phyloP scores from a whole-genome alignment of 257 asterid species.

The Primulina eburnea region DNA sequence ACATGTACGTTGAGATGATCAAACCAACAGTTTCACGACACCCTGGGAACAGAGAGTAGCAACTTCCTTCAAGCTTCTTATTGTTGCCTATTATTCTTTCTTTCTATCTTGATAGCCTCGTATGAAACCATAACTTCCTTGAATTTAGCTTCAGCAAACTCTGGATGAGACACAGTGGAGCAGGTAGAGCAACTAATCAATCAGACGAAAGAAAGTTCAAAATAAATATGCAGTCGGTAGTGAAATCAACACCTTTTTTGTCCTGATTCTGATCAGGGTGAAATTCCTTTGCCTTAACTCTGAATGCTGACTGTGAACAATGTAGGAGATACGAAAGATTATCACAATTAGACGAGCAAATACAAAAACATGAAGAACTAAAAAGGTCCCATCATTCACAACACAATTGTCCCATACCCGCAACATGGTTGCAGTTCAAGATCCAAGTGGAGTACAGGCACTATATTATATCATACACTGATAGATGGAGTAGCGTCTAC shows the following conservation, averaged over 20 bases:
- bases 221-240: slow-evolving; percentile 1
- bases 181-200: slow-evolving; percentile 19
- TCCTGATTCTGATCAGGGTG: slow-evolving; percentile 94
- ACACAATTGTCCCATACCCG: neutral
- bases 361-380: slow-evolving; percentile 2
- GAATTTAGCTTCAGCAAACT: slow-evolving; percentile 73
- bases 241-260: slow-evolving; percentile 53
- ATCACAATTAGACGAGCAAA: slow-evolving; percentile 1
- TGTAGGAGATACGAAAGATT: neutral
- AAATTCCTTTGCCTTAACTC: slow-evolving; percentile 80
- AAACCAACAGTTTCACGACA: slow-evolving; percentile 5
- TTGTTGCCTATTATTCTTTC: slow-evolving; percentile 41
- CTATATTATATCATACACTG: neutral
- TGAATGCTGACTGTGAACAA: slow-evolving; percentile 72
- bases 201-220: slow-evolving; percentile 11
- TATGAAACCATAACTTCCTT: slow-evolving; percentile 70
- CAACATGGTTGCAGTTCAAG: neutral
- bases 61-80: neutral
- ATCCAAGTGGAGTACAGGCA: neutral
- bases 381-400: neutral
- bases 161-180: slow-evolving; percentile 36
- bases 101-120: slow-evolving; percentile 55
- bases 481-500: neutral
- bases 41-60: neutral
- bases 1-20: slow-evolving; percentile 1